A percentile compares a stretch with the other conserved stretches of the same genome.
Evolutionary conservation across 2,329 filamentous ascomycete genomes (phyloP).

Genomic region (Aotearoamyces nothofagi): DNA sequence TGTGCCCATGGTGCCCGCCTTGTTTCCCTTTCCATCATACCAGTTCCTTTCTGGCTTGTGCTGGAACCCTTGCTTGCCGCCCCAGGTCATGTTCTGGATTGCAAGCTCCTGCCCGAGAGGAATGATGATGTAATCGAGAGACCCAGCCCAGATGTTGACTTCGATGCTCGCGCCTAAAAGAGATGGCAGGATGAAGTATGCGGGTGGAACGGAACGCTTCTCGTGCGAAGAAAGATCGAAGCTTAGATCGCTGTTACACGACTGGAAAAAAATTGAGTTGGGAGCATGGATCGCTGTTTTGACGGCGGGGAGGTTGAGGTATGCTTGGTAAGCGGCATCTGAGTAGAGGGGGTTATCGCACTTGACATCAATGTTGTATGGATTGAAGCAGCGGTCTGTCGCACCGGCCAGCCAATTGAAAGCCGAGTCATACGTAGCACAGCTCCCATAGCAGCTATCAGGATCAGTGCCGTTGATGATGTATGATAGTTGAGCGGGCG

Average conservation of each 20-base stretch:
- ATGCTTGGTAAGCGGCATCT: conserved; percentile 29
- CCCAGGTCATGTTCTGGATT: conserved; percentile 54
- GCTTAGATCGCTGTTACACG: conserved; percentile 34
- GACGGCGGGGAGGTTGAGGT: conserved; percentile 42
- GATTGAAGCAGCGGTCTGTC: too few species aligned
- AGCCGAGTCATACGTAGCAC: conserved; percentile 1
- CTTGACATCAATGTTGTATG: conserved; percentile 32
- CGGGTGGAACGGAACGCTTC: conserved; percentile 28
- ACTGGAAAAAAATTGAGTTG: conserved; percentile 6
- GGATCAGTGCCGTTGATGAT: conserved; percentile 1
- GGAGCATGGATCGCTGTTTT: conserved; percentile 42
- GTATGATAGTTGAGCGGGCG: conserved; percentile 1
- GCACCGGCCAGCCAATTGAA: not conserved
- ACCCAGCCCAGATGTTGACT: conserved; percentile 42
- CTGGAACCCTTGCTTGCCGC: conserved; percentile 42
- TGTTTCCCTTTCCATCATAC: not conserved
- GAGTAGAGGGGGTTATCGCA: conserved; percentile 20
- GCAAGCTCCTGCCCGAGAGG: conserved; percentile 33
- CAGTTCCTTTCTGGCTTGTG: conserved; percentile 21
- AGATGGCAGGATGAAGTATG: conserved; percentile 32
- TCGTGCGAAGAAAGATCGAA: conserved; percentile 25
- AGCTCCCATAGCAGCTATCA: conserved; percentile 2
- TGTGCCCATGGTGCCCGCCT: not conserved
- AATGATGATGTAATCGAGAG: conserved; percentile 41
- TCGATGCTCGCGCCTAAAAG: conserved; percentile 41